These are phyloP conservation scores for Cladorrhinum sp. DNA, from an alignment of 2,329 filamentous ascomycete genomes.

Conservation along the genomic window DNA sequence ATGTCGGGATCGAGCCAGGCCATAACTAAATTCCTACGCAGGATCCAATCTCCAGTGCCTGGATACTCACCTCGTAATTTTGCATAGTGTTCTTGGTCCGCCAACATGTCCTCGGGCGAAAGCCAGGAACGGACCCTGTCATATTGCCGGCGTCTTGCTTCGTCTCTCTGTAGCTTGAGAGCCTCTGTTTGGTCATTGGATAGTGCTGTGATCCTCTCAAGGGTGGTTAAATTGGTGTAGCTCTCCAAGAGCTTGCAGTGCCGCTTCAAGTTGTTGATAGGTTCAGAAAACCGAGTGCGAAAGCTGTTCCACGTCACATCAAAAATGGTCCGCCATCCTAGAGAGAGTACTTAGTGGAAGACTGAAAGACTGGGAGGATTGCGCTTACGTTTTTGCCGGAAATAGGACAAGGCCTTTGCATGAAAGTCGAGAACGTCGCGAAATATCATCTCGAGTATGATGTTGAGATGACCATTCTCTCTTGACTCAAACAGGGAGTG, in stretches of 20 bases:
- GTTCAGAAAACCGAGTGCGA: constrained; percentile 10
- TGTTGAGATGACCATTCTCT: constrained; percentile 7
- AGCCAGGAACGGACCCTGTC: constrained; percentile 10
- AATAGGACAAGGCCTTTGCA: constrained; percentile 12
- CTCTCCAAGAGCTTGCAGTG: constrained; percentile 4
- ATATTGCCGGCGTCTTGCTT: constrained; percentile 8
- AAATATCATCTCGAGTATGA: constrained; percentile 12
- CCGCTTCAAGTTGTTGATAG: constrained; percentile 9
- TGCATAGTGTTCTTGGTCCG: constrained; percentile 6
- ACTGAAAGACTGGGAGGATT: neutral
- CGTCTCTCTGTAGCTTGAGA: constrained; percentile 1
- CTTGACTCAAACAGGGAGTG: constrained; percentile 5
- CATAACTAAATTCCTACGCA: constrained; percentile 2
- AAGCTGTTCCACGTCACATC: constrained; percentile 9
- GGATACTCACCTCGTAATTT: neutral
- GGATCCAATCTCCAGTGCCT: constrained; percentile 10
- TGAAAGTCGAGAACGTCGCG: constrained; percentile 11
- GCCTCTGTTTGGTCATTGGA: constrained; percentile 7
- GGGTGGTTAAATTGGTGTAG: constrained; percentile 1
- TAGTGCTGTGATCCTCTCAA: constrained; percentile 6
- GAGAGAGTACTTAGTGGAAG: neutral
- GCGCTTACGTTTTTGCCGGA: constrained; percentile 5
- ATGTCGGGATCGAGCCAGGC: constrained; percentile 4
- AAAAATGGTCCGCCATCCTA: constrained; percentile 8
- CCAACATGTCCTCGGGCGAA: constrained; percentile 9